Base-by-base conservation (phyloP, 2,329 filamentous ascomycete genomes). In the Albifimbria verrucaria region DNA sequence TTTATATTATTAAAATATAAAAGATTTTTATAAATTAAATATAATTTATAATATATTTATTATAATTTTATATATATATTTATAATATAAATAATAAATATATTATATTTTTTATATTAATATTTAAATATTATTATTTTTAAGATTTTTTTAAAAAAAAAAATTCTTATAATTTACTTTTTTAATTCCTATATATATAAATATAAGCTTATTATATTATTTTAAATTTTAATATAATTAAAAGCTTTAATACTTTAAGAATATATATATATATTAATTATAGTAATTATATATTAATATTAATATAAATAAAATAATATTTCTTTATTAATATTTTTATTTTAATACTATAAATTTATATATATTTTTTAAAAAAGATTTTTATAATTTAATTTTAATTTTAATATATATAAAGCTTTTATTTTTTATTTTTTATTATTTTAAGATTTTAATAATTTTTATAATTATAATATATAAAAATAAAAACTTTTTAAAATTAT, bases 81-180 rank as follows among this genome's bases (percentile, higher is more conserved):
- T 50, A 46, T 50, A 23, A 46, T 41, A 23, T 46, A 28, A 54
- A 39, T 6, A 36, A 21, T 50, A 39, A 18, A 39, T 39, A 11
- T 41, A 10, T 20, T 41, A 43, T 41, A 25, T 12, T 48, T 42
- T 32, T 47, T 24, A 45, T 17, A 21, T 42, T 26, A 26, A 32
- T n/a, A 44, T 28, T 28, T 22, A 45, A 45, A 32, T 9, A 32
- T 32, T 9, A 32, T 9, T 7, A 9, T 9, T 7, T 15, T 32
- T 32, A 9, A 9, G 7, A 9, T 9, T 7, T 9, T 32, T 32
- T 9, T 9, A 9, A 7, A 42, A 17, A 46, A 50, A 47, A 41
- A 48, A 32, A 43, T 50, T 9, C 26, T 32, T 32, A 32, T 9
- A 15, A 21, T 45, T 21, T 21, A 9, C 20, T 21, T 20, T 21